phyloP scores from a whole-genome alignment of 768 basidiomycete species.

The Pleurotus giganteus region DNA sequence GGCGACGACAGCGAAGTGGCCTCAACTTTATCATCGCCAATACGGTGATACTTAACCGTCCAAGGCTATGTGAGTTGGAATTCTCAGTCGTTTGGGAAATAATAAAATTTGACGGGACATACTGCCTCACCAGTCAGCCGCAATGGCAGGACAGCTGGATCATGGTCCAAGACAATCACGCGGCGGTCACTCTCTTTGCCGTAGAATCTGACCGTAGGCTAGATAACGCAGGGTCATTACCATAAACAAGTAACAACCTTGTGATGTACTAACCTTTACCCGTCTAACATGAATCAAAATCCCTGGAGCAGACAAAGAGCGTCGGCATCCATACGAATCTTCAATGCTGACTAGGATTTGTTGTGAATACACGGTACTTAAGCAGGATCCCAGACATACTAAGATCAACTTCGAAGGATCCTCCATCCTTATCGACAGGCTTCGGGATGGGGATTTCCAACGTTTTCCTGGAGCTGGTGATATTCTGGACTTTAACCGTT shows the following conservation, averaged over 20 bases:
- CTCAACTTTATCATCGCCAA: conserved; percentile 35
- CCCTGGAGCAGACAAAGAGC: conserved; percentile 71
- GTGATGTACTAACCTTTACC: conserved; percentile 53
- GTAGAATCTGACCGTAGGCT: conserved; percentile 91
- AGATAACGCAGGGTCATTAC: too few relatives aligned
- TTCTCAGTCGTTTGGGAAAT: neutral
- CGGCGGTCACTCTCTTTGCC: conserved; percentile 55
- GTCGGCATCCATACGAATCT: conserved; percentile 86
- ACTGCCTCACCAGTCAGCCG: conserved; percentile 91
- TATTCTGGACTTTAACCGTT: conserved; percentile 49
- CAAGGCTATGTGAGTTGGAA: conserved; percentile 64
- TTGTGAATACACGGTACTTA: conserved; percentile 4
- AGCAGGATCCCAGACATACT: conserved; percentile 39
- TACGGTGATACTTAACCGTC: conserved; percentile 71
- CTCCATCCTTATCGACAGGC: conserved; percentile 63
- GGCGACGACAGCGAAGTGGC: conserved; percentile 48
- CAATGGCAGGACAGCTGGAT: conserved; percentile 70
- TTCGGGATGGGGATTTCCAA: conserved; percentile 69
- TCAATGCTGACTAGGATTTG: conserved; percentile 69
- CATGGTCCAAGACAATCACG: conserved; percentile 71
- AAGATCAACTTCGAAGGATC: conserved; percentile 76
- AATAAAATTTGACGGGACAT: conserved; percentile 23
- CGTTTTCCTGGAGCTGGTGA: conserved; percentile 52
- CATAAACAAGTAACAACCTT: too few relatives aligned
- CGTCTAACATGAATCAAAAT: conserved; percentile 82